A percentile compares a stretch with the other conserved stretches of the same genome.
Evolutionary conservation across 192 early-diverging fungal species (phyloP).

Genomic region (Gamsiella multidivaricata): DNA sequence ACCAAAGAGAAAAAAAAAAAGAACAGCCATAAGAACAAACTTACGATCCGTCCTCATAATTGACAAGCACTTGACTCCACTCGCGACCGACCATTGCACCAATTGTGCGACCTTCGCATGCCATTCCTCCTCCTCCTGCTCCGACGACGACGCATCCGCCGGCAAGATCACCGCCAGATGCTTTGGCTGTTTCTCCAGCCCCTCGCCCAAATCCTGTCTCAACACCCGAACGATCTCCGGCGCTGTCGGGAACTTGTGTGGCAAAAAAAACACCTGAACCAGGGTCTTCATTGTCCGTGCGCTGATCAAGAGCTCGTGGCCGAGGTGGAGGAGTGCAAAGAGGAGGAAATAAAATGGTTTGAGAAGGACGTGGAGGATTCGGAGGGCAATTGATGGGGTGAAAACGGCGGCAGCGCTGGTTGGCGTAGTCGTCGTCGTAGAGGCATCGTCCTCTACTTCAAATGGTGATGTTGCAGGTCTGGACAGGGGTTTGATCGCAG

Average conservation of each 20-base stretch:
- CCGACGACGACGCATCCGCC: neutral
- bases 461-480: neutral
- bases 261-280: constrained; percentile 35
- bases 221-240: constrained; percentile 29
- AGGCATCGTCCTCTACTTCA: neutral
- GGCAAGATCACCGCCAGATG: constrained; percentile 41
- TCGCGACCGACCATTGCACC: constrained; percentile 31
- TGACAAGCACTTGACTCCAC: constrained; percentile 38
- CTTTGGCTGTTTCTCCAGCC: constrained; percentile 22
- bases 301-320: constrained; percentile 31
- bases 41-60: constrained; percentile 44
- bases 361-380: constrained; percentile 23
- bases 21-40: constrained; percentile 6
- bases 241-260: constrained; percentile 19
- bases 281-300: constrained; percentile 33
- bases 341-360: constrained; percentile 42
- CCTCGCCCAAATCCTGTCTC: constrained; percentile 7
- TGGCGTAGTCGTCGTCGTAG: neutral
- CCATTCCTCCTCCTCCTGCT: constrained; percentile 40
- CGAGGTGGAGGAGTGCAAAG: constrained; percentile 34
- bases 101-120: constrained; percentile 20
- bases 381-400: neutral
- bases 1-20: neutral
- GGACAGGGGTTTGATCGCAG: constrained; percentile 26
- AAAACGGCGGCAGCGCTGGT: neutral